Conservation (phyloP, 345 rosid genomes). For the Jatropha curcas region DNA sequence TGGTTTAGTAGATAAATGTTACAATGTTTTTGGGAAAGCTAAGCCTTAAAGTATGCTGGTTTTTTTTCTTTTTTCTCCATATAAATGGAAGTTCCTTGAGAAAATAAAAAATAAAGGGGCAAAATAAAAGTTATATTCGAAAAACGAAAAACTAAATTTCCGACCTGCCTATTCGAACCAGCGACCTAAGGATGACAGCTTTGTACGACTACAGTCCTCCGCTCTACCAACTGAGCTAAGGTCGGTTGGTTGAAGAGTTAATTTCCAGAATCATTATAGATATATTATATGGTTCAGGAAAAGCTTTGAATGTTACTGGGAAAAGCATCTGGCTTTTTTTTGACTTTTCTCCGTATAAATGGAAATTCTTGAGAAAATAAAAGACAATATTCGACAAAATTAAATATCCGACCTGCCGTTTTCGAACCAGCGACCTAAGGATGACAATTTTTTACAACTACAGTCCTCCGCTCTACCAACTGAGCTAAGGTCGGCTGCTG, state of each 20-base stretch:
- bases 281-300: no score
- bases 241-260: no score
- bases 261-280: no score
- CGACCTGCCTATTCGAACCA: slow-evolving; percentile 56
- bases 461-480: slow-evolving; percentile 99
- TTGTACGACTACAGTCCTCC: slow-evolving; percentile 86
- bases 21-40: no score
- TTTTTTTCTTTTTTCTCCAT: no score
- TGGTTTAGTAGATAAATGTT: slow-evolving; percentile 53
- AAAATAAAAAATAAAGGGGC: neutral
- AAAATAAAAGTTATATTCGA: no score
- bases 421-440: slow-evolving; percentile 59
- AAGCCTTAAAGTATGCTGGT: no score
- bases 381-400: neutral
- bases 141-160: slow-evolving; percentile 5
- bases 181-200: slow-evolving; percentile 41
- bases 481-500: slow-evolving; percentile 99
- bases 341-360: no score
- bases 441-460: slow-evolving; percentile 37
- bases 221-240: slow-evolving; percentile 99
- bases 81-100: no score
- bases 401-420: slow-evolving; percentile 42
- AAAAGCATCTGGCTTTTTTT: no score
- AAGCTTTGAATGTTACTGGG: no score
- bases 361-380: neutral